phyloP scores from a whole-genome alignment of 192 early-diverging fungal genomes.

The Coemansia umbellata region DNA sequence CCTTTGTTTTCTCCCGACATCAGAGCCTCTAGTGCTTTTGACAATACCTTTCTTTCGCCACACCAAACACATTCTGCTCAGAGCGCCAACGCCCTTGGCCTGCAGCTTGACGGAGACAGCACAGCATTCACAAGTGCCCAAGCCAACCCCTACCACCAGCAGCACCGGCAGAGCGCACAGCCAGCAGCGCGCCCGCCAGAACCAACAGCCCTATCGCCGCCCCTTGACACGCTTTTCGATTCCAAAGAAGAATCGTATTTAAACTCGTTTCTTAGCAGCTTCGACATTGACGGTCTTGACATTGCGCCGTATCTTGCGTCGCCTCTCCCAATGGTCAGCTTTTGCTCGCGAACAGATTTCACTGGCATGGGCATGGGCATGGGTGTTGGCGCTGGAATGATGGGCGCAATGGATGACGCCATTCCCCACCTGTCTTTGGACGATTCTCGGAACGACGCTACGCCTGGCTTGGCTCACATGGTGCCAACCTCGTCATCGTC shows the following conservation, averaged over 20 bases:
- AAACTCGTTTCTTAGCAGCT: conserved; percentile 48
- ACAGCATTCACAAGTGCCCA: not conserved
- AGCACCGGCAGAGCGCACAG: conserved; percentile 5
- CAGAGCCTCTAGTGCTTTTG: not conserved
- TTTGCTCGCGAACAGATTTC: conserved; percentile 34
- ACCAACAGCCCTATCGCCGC: not conserved
- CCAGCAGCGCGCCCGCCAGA: not conserved
- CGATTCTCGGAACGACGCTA: conserved; percentile 12
- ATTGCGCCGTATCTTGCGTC: conserved; percentile 28
- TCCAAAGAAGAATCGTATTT: conserved; percentile 45
- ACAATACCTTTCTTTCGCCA: not conserved
- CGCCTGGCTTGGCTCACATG: conserved; percentile 19
- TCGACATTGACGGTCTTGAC: conserved; percentile 40
- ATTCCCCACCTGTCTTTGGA: conserved; percentile 48
- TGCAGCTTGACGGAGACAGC: not conserved
- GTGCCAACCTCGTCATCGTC: not conserved
- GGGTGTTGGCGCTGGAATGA: conserved; percentile 47
- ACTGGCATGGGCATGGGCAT: conserved; percentile 42
- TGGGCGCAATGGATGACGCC: conserved; percentile 46
- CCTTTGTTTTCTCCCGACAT: conserved; percentile 26
- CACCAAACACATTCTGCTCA: not conserved
- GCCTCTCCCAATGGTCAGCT: conserved; percentile 34
- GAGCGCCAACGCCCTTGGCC: conserved; percentile 9
- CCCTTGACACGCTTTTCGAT: conserved; percentile 33
- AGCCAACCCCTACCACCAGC: conserved; percentile 6